These are phyloP conservation scores for Remersonia thermophila DNA, from an alignment of 2,329 filamentous ascomycete genomes.

Conservation along the genomic window DNA sequence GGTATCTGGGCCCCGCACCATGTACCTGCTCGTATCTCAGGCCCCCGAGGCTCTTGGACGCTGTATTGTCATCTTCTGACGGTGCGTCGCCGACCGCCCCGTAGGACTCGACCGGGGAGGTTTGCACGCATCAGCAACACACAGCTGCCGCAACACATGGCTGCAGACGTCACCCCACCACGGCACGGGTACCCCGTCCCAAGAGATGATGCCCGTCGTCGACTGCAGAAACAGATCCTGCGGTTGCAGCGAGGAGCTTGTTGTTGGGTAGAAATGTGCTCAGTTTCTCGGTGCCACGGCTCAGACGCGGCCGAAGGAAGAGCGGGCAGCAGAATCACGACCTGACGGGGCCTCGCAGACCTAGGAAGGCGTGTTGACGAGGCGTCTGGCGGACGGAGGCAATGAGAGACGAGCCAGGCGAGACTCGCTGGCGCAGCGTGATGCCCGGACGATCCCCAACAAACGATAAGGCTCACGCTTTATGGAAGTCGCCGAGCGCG, in stretches of 20 bases:
- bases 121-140: not conserved
- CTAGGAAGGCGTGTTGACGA: no score
- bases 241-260: conserved; percentile 1
- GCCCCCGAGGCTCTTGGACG: conserved; percentile 2
- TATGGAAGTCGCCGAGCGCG: no score
- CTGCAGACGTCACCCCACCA: conserved; percentile 6
- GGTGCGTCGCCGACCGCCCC: not conserved
- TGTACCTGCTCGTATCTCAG: conserved; percentile 12
- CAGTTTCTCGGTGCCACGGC: no score
- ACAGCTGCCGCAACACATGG: conserved; percentile 6
- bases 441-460: no score
- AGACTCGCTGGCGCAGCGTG: no score
- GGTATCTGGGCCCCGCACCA: conserved; percentile 8
- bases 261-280: conserved; percentile 13
- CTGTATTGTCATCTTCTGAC: not conserved
- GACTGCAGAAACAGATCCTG: conserved; percentile 6
- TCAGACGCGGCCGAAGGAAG: conserved; percentile 8
- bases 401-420: no score
- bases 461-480: no score
- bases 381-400: no score
- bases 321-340: conserved; percentile 2
- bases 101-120: conserved; percentile 6
- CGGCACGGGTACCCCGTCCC: conserved; percentile 10
- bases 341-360: not conserved
- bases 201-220: conserved; percentile 1